Conservation (phyloP, 2,329 filamentous ascomycete species). For the Fusarium guadeloupense region DNA sequence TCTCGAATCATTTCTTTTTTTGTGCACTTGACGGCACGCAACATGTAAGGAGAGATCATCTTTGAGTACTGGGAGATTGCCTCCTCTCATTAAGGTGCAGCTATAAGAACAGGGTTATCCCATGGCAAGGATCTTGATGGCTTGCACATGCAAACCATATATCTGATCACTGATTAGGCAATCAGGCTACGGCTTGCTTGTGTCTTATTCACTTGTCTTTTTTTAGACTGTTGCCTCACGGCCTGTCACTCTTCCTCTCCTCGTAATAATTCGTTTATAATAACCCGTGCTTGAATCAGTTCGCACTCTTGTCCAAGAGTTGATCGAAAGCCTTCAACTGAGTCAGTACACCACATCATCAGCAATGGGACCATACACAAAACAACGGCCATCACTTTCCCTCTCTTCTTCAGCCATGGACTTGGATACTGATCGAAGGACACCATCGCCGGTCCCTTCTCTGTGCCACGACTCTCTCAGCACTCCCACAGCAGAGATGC, state of each 20-base stretch:
- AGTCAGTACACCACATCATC: background rate
- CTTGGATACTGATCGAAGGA: slow-evolving; percentile 26
- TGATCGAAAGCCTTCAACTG: background rate
- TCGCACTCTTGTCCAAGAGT: background rate
- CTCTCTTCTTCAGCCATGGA: slow-evolving; percentile 34
- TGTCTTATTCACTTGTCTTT: slow-evolving; percentile 2
- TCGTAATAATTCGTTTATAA: background rate
- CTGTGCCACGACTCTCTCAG: slow-evolving; percentile 27
- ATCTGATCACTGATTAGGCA: background rate
- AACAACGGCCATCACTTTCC: slow-evolving; percentile 14
- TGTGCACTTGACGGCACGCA: slow-evolving; percentile 23
- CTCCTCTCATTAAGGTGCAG: background rate
- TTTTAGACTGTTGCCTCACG: slow-evolving; percentile 35
- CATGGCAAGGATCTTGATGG: slow-evolving; percentile 16
- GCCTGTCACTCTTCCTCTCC: slow-evolving; percentile 1
- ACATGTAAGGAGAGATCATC: slow-evolving; percentile 29
- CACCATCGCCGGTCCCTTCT: slow-evolving; percentile 32
- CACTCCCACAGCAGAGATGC: slow-evolving; percentile 31
- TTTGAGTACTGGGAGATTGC: slow-evolving; percentile 18
- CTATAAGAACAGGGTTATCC: slow-evolving; percentile 33
- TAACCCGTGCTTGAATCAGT: slow-evolving; percentile 1
- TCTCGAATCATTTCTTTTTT: slow-evolving; percentile 34
- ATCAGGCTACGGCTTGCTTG: slow-evolving; percentile 1
- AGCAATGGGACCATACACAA: slow-evolving; percentile 29
- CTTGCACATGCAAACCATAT: slow-evolving; percentile 19